These are phyloP conservation scores for Lyophyllum decastes DNA, from an alignment of 768 basidiomycete genomes.

Conservation along the genomic window DNA sequence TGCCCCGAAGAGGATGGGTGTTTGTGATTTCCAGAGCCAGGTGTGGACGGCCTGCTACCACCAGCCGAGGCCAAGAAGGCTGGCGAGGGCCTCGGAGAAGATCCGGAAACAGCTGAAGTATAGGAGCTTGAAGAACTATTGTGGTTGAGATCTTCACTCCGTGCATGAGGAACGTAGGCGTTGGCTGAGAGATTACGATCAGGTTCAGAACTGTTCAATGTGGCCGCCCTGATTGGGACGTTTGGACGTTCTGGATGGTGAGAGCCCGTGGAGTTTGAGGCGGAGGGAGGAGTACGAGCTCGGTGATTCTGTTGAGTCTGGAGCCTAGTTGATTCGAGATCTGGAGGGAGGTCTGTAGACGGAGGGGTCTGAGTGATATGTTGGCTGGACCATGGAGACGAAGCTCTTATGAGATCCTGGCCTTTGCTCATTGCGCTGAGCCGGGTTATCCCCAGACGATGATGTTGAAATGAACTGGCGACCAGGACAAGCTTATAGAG, in stretches of 20 bases:
- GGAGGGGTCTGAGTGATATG: constrained; percentile 21
- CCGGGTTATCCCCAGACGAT: neutral
- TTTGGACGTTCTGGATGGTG: constrained; percentile 52
- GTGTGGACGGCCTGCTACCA: constrained; percentile 59
- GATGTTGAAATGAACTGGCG: neutral
- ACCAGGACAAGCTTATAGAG: constrained; percentile 1
- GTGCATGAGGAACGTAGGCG: constrained; percentile 47
- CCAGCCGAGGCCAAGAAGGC: constrained; percentile 45
- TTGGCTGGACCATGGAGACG: constrained; percentile 36
- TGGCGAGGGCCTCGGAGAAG: constrained; percentile 45
- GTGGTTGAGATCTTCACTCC: constrained; percentile 77
- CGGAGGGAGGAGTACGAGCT: constrained; percentile 34
- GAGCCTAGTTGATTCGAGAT: constrained; percentile 24
- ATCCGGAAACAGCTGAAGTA: constrained; percentile 26
- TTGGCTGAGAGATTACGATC: constrained; percentile 48
- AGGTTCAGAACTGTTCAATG: constrained; percentile 55
- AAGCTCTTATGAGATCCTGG: constrained; percentile 33
- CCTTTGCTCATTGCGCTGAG: constrained; percentile 36
- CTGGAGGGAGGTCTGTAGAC: constrained; percentile 25
- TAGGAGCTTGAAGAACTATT: constrained; percentile 27
- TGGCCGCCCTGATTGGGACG: constrained; percentile 67
- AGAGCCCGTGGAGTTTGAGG: constrained; percentile 28
- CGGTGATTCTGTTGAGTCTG: constrained; percentile 16
- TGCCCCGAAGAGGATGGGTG: constrained; percentile 56
- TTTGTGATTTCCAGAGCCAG: constrained; percentile 48